Conservation (phyloP, 2,329 filamentous ascomycete genomes). For the Aureobasidium sp. region DNA sequence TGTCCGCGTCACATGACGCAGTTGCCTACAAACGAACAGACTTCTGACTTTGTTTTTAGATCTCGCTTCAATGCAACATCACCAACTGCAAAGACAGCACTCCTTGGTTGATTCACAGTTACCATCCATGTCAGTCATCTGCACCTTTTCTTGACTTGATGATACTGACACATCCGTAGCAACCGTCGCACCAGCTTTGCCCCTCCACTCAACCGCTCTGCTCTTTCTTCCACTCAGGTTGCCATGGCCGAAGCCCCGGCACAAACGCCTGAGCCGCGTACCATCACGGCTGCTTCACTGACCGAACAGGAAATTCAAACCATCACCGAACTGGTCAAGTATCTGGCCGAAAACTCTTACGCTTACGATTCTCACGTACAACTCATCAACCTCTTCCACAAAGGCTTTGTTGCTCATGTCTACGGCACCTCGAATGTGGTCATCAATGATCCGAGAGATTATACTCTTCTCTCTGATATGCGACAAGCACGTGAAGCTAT, state of each 20-base stretch:
- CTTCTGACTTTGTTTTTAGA: conserved; percentile 24
- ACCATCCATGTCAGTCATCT: conserved; percentile 10
- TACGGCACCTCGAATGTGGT: conserved; percentile 17
- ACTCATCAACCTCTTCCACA: conserved; percentile 40
- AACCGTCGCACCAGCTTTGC: conserved; percentile 18
- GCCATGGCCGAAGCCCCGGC: conserved; percentile 39
- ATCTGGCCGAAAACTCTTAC: conserved; percentile 39
- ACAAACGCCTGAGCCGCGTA: conserved; percentile 33
- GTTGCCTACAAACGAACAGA: not conserved
- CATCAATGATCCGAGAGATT: conserved; percentile 28
- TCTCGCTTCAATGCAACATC: conserved; percentile 40
- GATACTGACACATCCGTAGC: not conserved
- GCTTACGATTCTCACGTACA: conserved; percentile 41
- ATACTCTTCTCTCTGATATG: conserved; percentile 37
- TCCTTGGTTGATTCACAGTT: conserved; percentile 3
- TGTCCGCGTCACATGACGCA: conserved; percentile 1
- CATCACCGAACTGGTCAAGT: conserved; percentile 35
- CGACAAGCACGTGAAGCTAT: conserved; percentile 48
- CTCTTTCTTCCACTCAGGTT: conserved; percentile 36
- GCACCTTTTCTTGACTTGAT: conserved; percentile 13
- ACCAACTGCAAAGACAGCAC: conserved; percentile 29
- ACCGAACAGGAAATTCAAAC: conserved; percentile 35
- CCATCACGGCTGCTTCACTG: conserved; percentile 34
- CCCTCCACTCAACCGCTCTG: conserved; percentile 30
- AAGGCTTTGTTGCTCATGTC: conserved; percentile 37